Conservation (phyloP, 225 moss, liverwort and hornwort species). For the Physcomitrium patens region DNA sequence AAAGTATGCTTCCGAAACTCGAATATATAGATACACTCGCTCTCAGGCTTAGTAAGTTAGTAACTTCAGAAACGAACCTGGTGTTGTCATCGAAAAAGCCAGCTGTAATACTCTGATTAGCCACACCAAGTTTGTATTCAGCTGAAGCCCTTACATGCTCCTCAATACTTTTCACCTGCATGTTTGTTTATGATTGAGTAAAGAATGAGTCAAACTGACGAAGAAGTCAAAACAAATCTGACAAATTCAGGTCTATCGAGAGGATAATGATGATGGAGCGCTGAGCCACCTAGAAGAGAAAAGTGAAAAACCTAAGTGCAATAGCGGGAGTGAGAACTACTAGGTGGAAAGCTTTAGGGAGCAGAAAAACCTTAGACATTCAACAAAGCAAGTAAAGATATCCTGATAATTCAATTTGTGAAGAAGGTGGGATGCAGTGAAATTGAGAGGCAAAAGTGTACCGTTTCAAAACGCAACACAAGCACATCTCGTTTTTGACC, state of each 20-base stretch:
- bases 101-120: slow-evolving; percentile 99
- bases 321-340: not conserved
- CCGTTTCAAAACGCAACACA: slow-evolving; percentile 97
- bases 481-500: slow-evolving; percentile 99
- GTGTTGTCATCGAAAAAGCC: slow-evolving; percentile 99
- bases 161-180: slow-evolving; percentile 94
- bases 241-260: slow-evolving; percentile 1
- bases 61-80: slow-evolving; percentile 51
- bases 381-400: slow-evolving; percentile 17
- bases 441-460: slow-evolving; percentile 35
- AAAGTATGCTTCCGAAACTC: not conserved
- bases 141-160: slow-evolving; percentile 98
- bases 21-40: not conserved
- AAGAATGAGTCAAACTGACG: slow-evolving; percentile 17
- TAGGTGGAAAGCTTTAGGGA: not conserved
- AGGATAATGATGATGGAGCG: slow-evolving; percentile 10
- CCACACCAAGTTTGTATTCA: slow-evolving; percentile 97
- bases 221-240: not conserved
- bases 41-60: slow-evolving; percentile 9
- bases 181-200: slow-evolving; percentile 25
- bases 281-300: not conserved
- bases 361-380: not conserved
- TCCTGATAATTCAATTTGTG: not conserved
- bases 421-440: not conserved
- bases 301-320: not conserved